These are phyloP conservation scores for Parmales sp. DNA, from an alignment of 108 stramenopile genomes.

Conservation along the genomic window DNA sequence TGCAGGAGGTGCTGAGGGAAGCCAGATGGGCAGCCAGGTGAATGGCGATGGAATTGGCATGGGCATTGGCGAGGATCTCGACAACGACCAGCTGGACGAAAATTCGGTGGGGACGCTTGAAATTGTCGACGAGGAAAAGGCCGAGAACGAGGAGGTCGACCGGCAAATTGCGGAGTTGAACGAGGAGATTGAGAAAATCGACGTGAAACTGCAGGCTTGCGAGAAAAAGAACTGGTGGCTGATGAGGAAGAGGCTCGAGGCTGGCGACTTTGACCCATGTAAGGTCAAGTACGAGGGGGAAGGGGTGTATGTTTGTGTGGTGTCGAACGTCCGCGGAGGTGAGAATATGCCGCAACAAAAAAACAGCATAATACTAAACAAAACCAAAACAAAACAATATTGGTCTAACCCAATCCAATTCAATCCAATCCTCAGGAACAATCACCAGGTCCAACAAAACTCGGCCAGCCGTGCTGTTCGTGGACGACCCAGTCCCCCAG, in stretches of 20 bases:
- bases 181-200: slow-evolving; percentile 3
- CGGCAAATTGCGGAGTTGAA: not conserved
- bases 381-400: too few species aligned
- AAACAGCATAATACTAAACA: too few species aligned
- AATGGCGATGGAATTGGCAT: too few species aligned
- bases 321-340: slow-evolving; percentile 17
- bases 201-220: not conserved
- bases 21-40: too few species aligned
- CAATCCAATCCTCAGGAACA: too few species aligned
- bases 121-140: not conserved
- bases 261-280: slow-evolving; percentile 1
- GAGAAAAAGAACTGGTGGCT: slow-evolving; percentile 14
- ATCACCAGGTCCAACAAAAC: not conserved
- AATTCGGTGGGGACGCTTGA: not conserved
- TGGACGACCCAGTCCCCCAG: slow-evolving; percentile 15
- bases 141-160: not conserved
- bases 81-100: not conserved
- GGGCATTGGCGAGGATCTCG: not conserved
- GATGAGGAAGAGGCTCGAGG: not conserved
- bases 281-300: slow-evolving; percentile 10
- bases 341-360: too few species aligned
- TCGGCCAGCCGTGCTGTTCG: slow-evolving; percentile 3
- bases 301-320: slow-evolving; percentile 19
- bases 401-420: too few species aligned
- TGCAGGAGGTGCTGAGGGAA: too few species aligned